Conservation (phyloP, 192 early-diverging fungal genomes). For the Coemansia sp. region DNA sequence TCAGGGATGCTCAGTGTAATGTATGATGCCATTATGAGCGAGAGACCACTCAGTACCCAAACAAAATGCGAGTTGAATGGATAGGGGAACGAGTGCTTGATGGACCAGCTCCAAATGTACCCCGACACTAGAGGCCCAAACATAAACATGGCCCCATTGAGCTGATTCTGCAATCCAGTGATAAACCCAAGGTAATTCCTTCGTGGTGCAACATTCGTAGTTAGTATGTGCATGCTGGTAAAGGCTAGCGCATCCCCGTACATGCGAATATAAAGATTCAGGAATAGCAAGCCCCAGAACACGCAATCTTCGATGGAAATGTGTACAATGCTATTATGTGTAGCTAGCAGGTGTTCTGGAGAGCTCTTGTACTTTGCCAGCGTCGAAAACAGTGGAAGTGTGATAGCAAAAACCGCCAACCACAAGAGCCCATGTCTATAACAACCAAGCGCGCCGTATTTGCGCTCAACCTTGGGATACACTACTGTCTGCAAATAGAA, state of each 20-base stretch:
- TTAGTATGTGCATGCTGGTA: conserved; percentile 14
- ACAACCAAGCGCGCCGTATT: no score
- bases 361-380: neutral
- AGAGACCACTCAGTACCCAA: conserved; percentile 26
- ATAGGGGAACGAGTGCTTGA: no score
- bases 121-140: conserved; percentile 12
- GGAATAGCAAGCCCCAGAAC: neutral
- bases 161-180: conserved; percentile 20
- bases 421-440: conserved; percentile 19
- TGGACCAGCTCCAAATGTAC: conserved; percentile 6
- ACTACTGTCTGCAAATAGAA: conserved; percentile 39
- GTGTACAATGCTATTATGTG: neutral
- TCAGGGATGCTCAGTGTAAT: conserved; percentile 18
- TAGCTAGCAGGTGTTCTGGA: neutral
- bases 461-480: conserved; percentile 26
- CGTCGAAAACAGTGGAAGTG: neutral
- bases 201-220: conserved; percentile 9
- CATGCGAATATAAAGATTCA: neutral
- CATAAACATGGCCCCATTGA: neutral
- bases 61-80: no score
- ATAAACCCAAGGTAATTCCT: conserved; percentile 8
- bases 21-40: neutral
- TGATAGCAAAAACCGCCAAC: neutral
- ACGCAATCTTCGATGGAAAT: neutral
- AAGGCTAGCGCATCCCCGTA: neutral